Evolutionary conservation across 306 rosid species (phyloP).

Genomic region (Acacia crassicarpa): DNA sequence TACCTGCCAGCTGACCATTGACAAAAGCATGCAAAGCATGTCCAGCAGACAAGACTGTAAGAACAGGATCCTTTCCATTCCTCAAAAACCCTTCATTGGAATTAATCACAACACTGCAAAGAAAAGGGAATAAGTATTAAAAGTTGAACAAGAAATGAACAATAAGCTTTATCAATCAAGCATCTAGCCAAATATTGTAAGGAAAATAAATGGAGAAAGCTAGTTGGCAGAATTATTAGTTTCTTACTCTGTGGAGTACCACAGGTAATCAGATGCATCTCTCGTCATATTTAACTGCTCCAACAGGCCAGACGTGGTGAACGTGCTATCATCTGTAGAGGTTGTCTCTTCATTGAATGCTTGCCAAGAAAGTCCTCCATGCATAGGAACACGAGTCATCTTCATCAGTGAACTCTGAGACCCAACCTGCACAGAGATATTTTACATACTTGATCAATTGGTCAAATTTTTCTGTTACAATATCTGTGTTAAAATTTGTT

Average conservation of each 20-base stretch:
- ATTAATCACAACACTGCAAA: conserved; percentile 68
- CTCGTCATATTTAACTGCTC: conserved; percentile 97
- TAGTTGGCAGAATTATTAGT: not conserved
- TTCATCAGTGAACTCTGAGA: conserved; percentile 87
- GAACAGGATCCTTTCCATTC: conserved; percentile 65
- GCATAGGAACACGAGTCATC: conserved; percentile 84
- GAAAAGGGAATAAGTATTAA: conserved; percentile 20
- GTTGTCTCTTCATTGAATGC: conserved; percentile 78
- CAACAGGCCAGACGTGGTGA: conserved; percentile 73
- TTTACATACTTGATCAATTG: not conserved
- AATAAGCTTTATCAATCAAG: not conserved
- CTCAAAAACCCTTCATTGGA: conserved; percentile 70
- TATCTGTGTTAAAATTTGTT: conserved; percentile 5
- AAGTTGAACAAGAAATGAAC: conserved; percentile 12
- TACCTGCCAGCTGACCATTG: conserved; percentile 85
- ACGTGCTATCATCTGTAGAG: conserved; percentile 69
- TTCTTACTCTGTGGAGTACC: conserved; percentile 99
- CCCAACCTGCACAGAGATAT: conserved; percentile 62
- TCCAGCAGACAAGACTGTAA: conserved; percentile 86
- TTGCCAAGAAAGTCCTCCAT: conserved; percentile 86
- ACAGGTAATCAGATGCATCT: conserved; percentile 84
- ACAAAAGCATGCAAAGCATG: conserved; percentile 93
- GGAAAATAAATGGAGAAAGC: not conserved
- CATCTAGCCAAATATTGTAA: not conserved
- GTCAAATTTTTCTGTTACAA: not conserved